Evolutionary conservation across 345 rosid genomes (phyloP).

Genomic region (Aquilaria yunnanensis): DNA sequence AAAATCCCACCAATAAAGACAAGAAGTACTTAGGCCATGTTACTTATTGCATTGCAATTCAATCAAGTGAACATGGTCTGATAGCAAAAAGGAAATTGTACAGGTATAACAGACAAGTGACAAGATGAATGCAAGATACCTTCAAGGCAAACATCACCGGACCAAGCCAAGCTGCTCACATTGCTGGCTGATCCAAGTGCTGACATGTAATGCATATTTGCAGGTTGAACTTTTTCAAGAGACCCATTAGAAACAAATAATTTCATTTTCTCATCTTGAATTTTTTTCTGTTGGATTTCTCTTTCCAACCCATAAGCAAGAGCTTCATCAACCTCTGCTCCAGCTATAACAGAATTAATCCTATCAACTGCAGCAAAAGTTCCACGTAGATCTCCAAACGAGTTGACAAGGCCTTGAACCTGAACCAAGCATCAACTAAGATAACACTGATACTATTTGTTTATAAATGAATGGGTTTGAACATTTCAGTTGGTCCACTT

Average conservation of each 20-base stretch:
- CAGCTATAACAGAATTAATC: conserved; percentile 73
- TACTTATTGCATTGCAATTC: too few relatives aligned
- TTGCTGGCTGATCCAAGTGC: conserved; percentile 52
- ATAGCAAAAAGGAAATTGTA: too few relatives aligned
- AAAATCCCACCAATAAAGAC: too few relatives aligned
- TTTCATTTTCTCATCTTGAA: conserved; percentile 43
- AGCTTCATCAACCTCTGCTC: conserved; percentile 77
- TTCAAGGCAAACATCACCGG: conserved; percentile 79
- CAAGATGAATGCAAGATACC: conserved; percentile 36
- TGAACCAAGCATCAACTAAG: conserved; percentile 20
- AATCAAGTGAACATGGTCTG: too few relatives aligned
- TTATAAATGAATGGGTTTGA: too few relatives aligned
- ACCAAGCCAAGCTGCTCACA: conserved; percentile 63
- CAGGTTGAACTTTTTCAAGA: conserved; percentile 30
- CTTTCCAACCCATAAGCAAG: conserved; percentile 88
- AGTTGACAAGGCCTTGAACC: conserved; percentile 98
- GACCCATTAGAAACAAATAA: conserved; percentile 50
- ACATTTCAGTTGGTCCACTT: too few relatives aligned
- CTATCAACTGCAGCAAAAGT: conserved; percentile 83
- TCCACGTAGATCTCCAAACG: conserved; percentile 94
- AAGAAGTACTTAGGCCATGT: too few relatives aligned
- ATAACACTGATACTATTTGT: not conserved
- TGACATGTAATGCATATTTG: conserved; percentile 60
- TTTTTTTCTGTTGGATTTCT: conserved; percentile 57
- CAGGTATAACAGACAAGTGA: not conserved